Conservation (phyloP, 1,284 basidiomycete genomes). For the Sutorius eximius region DNA sequence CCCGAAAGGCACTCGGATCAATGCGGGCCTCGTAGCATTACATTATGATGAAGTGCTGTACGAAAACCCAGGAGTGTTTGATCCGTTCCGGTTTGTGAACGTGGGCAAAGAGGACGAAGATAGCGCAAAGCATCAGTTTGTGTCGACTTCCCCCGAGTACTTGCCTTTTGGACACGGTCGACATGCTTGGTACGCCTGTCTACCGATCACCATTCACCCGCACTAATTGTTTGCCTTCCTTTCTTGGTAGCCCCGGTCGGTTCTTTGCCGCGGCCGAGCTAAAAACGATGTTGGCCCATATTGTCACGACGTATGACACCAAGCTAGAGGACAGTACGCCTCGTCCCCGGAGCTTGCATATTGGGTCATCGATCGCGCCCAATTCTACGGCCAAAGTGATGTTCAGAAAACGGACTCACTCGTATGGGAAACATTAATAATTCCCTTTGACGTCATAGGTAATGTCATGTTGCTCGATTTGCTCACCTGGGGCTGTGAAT, state of each 20-base stretch:
- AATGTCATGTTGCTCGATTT: too few relatives aligned
- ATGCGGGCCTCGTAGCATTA: conserved; percentile 20
- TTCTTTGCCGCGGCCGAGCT: conserved; percentile 30
- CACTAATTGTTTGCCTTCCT: too few relatives aligned
- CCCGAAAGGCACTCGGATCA: conserved; percentile 36
- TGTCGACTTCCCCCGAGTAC: conserved; percentile 2
- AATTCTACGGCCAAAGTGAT: conserved; percentile 7
- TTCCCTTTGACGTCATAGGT: neutral
- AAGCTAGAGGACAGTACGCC: conserved; percentile 21
- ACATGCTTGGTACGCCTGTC: conserved; percentile 8
- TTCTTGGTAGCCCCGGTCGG: conserved; percentile 28
- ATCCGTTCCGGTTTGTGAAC: conserved; percentile 34
- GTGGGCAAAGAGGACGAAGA: conserved; percentile 11
- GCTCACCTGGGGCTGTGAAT: too few relatives aligned
- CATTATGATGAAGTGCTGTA: conserved; percentile 32
- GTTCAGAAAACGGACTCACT: conserved; percentile 6
- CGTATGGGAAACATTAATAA: neutral
- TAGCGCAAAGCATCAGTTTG: conserved; percentile 17
- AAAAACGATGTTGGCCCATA: conserved; percentile 30
- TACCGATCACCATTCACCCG: neutral
- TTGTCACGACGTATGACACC: conserved; percentile 32
- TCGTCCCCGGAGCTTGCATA: conserved; percentile 24
- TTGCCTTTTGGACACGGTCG: conserved; percentile 12
- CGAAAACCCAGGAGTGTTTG: conserved; percentile 27
- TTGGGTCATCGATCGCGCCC: neutral